Evolutionary conservation across 1,139 yeast genomes (phyloP).

Genomic region (Yamadazyma taylorii): DNA sequence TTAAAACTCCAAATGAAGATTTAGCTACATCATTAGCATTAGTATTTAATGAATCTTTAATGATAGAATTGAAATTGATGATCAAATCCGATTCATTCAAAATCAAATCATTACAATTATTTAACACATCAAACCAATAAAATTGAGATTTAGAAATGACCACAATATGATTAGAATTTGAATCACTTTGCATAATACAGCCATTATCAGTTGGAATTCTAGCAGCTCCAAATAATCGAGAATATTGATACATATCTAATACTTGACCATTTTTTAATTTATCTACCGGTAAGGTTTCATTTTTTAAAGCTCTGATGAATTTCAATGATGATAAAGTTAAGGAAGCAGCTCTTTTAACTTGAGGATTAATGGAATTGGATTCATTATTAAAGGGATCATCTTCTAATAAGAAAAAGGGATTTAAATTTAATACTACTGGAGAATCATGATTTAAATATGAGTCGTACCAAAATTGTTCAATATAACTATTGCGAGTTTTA

Average conservation of each 20-base stretch:
- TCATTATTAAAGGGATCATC: constrained; percentile 87
- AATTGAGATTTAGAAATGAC: constrained; percentile 86
- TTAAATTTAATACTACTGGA: constrained; percentile 83
- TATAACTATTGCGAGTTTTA: constrained; percentile 67
- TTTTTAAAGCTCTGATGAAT: constrained; percentile 75
- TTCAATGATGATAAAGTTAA: constrained; percentile 73
- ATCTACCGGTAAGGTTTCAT: constrained; percentile 76
- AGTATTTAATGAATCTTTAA: constrained; percentile 66
- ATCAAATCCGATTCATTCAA: constrained; percentile 74
- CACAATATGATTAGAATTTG: constrained; percentile 72
- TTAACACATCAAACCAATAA: constrained; percentile 92
- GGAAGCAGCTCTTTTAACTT: constrained; percentile 81
- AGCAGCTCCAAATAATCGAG: constrained; percentile 81
- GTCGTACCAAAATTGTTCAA: constrained; percentile 93
- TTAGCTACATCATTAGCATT: constrained; percentile 69
- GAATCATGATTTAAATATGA: constrained; percentile 83
- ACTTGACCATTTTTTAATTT: constrained; percentile 61
- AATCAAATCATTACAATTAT: constrained; percentile 64
- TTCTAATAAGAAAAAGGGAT: constrained; percentile 84
- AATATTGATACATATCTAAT: constrained; percentile 87
- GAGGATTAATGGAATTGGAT: constrained; percentile 52
- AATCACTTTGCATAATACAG: constrained; percentile 82
- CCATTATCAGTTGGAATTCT: constrained; percentile 79
- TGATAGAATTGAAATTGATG: constrained; percentile 71
- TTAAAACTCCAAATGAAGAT: constrained; percentile 83